Percentiles rank a stretch among this genome's conserved stretches.
These are phyloP conservation scores for Helicocarpus griseus DNA, from an alignment of 2,329 filamentous ascomycete species.

Conservation along the genomic window DNA sequence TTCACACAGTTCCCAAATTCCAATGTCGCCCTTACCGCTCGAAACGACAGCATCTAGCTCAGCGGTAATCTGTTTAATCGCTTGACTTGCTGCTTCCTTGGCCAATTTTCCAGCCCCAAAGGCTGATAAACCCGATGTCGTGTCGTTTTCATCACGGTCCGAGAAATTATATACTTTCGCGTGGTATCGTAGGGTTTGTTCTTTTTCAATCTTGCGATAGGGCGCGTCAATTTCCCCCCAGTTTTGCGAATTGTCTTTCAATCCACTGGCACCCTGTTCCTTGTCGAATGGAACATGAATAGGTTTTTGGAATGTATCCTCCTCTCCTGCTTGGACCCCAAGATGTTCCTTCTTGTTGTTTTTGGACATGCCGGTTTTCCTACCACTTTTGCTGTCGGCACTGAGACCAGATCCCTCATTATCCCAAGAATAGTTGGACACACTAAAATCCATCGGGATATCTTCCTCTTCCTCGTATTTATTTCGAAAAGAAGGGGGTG, in stretches of 20 bases:
- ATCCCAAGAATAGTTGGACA: too few species aligned
- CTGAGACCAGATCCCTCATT: too few species aligned
- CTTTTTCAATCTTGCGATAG: neutral
- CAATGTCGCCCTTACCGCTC: slow-evolving; percentile 23
- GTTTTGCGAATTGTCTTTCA: neutral
- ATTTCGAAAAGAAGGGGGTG: too few species aligned
- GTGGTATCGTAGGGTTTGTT: neutral
- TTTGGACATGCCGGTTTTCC: neutral
- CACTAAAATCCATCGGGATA: too few species aligned
- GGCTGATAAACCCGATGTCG: neutral
- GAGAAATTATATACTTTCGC: neutral
- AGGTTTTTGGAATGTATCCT: neutral
- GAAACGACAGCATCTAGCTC: slow-evolving; percentile 21
- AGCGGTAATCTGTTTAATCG: slow-evolving; percentile 23
- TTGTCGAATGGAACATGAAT: slow-evolving; percentile 2
- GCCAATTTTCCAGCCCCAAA: slow-evolving; percentile 1
- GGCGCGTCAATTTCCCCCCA: neutral
- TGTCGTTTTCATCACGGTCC: neutral
- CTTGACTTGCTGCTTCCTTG: slow-evolving; percentile 20
- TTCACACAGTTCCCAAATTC: slow-evolving; percentile 31
- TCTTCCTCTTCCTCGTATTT: too few species aligned
- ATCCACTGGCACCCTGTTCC: neutral
- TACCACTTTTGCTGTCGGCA: too few species aligned
- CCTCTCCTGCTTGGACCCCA: neutral
- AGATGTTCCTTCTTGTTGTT: neutral